Percentiles rank a stretch among this genome's conserved stretches.
These are phyloP conservation scores for Thelonectria blattea DNA, from an alignment of 2,329 filamentous ascomycete genomes.

Conservation along the genomic window DNA sequence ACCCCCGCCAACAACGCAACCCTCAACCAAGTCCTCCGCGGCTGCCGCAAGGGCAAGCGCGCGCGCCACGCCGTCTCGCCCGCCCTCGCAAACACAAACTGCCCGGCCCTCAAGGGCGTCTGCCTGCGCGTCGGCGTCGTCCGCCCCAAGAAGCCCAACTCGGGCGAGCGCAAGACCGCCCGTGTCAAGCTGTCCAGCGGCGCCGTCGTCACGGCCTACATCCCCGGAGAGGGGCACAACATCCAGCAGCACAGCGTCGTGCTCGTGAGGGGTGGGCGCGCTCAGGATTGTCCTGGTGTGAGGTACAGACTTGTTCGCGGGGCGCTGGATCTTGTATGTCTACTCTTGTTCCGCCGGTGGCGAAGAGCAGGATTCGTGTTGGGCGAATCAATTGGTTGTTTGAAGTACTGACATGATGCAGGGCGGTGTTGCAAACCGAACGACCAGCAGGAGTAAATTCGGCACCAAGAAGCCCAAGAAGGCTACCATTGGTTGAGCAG, in stretches of 20 bases:
- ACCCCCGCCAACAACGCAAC: constrained; percentile 66
- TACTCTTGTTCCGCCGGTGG: not conserved
- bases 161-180: constrained; percentile 93
- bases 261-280: constrained; percentile 88
- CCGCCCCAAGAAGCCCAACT: constrained; percentile 99
- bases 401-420: constrained; percentile 46
- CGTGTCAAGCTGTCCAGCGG: constrained; percentile 89
- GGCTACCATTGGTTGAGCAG: constrained; percentile 58
- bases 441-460: constrained; percentile 91
- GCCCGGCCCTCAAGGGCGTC: constrained; percentile 91
- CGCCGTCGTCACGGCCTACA: constrained; percentile 88
- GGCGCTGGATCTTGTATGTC: constrained; percentile 86
- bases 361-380: not conserved
- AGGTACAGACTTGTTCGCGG: constrained; percentile 93
- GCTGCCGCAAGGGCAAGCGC: constrained; percentile 78
- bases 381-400: not conserved
- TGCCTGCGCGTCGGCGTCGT: constrained; percentile 93
- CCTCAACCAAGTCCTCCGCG: constrained; percentile 75
- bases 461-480: constrained; percentile 99
- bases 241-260: constrained; percentile 99
- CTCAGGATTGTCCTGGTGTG: constrained; percentile 98
- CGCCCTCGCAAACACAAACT: constrained; percentile 70
- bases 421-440: constrained; percentile 88
- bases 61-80: constrained; percentile 89
- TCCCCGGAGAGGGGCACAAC: constrained; percentile 97